Evolutionary conservation across 148 eudicot species (phyloP).

Genomic region (Vaccinium macrocarpon): DNA sequence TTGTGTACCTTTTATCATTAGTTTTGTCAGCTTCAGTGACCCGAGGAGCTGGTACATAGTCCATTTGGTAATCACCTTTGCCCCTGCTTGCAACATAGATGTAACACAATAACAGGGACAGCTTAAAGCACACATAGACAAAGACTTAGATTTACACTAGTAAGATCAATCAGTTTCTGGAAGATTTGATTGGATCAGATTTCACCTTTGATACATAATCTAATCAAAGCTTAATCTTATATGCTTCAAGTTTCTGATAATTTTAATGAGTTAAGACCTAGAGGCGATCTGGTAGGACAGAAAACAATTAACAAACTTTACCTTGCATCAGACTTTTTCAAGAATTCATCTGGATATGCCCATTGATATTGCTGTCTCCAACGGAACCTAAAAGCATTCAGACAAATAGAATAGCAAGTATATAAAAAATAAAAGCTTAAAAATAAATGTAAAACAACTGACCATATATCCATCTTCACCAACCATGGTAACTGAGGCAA

Average conservation of each 20-base stretch:
- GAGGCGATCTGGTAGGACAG: not conserved
- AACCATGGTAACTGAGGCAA: not conserved
- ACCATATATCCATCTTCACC: not conserved
- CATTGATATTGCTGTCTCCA: constrained; percentile 85
- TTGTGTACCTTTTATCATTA: constrained; percentile 59
- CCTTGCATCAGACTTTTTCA: constrained; percentile 76
- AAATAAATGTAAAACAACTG: not conserved
- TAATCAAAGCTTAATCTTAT: not conserved
- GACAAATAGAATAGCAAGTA: not conserved
- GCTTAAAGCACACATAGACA: not conserved
- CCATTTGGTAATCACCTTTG: constrained; percentile 80
- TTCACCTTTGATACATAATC: not conserved
- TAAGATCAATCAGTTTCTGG: not conserved
- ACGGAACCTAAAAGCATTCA: constrained; percentile 52
- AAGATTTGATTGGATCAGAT: not conserved
- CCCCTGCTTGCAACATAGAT: constrained; percentile 53
- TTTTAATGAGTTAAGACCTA: not conserved
- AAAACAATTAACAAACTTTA: constrained; percentile 22
- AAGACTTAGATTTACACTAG: not conserved
- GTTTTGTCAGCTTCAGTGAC: constrained; percentile 89
- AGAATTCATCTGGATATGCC: constrained; percentile 72
- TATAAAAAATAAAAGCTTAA: not conserved
- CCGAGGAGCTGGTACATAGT: constrained; percentile 83
- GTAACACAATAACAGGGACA: constrained; percentile 1
- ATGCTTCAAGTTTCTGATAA: not conserved